Conservation (phyloP, 371 early-diverging fungal species). For the Blakeslea trispora region DNA sequence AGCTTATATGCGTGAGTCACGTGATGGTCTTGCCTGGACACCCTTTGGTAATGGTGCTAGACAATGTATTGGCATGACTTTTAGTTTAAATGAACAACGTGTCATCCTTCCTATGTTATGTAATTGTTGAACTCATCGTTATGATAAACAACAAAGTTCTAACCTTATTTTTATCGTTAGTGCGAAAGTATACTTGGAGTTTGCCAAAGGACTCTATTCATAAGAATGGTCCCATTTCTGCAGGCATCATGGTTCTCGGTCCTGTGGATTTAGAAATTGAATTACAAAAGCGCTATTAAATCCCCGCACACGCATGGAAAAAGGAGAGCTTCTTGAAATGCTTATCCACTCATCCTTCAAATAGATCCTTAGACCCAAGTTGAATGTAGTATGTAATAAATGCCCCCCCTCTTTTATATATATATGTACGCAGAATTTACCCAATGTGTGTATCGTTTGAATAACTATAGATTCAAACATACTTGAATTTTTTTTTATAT, state of each 20-base stretch:
- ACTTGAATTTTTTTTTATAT: slow-evolving; percentile 10
- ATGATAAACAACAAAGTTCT: too few relatives aligned
- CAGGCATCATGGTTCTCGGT: too few relatives aligned
- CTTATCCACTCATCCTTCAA: background rate
- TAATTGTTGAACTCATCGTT: too few relatives aligned
- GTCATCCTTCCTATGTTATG: slow-evolving; percentile 43
- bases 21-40: slow-evolving; percentile 27
- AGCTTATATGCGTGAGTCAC: background rate
- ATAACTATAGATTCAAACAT: too few relatives aligned
- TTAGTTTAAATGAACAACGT: slow-evolving; percentile 49
- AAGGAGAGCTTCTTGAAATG: background rate
- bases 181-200: slow-evolving; percentile 14
- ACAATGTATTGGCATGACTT: slow-evolving; percentile 46
- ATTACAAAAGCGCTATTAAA: too few relatives aligned
- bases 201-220: slow-evolving; percentile 20
- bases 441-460: too few relatives aligned
- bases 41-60: slow-evolving; percentile 38
- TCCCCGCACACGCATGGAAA: too few relatives aligned
- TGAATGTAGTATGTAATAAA: too few relatives aligned
- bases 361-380: too few relatives aligned
- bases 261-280: too few relatives aligned
- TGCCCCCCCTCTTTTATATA: too few relatives aligned
- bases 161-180: slow-evolving; percentile 3
- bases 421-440: too few relatives aligned
- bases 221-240: background rate